Conservation (phyloP, 108 stramenopile genomes). For the Cyclostephanos tholiformis region DNA sequence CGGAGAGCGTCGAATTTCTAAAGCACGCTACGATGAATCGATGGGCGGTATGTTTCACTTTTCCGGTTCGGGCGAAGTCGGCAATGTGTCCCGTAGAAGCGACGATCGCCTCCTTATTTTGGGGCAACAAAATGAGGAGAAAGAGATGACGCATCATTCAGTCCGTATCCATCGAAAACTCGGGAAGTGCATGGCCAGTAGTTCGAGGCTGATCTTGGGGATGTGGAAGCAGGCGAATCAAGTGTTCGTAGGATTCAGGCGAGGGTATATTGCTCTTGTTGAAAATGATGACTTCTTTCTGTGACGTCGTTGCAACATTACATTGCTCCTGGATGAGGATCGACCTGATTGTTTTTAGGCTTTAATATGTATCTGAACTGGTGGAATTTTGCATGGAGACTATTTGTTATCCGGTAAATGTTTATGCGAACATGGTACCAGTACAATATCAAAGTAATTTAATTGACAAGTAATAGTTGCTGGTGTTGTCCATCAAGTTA, state of each 20-base stretch:
- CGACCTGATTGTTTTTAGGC: too few relatives aligned
- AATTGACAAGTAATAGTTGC: too few relatives aligned
- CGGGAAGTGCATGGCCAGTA: background rate
- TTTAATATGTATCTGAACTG: too few relatives aligned
- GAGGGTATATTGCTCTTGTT: constrained; percentile 8
- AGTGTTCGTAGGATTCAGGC: background rate
- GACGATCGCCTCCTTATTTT: background rate
- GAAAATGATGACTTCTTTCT: constrained; percentile 18
- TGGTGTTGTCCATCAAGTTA: too few relatives aligned
- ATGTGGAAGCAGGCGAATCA: background rate
- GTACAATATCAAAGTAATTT: too few relatives aligned
- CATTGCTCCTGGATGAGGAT: background rate
- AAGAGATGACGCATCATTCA: background rate
- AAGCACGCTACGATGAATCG: too few relatives aligned
- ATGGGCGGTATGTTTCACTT: too few relatives aligned
- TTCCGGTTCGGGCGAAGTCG: too few relatives aligned
- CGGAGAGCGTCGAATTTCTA: too few relatives aligned
- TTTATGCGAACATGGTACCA: too few relatives aligned
- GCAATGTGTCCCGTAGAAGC: background rate
- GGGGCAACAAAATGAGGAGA: background rate
- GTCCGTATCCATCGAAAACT: background rate
- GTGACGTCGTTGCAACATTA: background rate
- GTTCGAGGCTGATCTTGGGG: background rate
- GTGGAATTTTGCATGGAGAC: too few relatives aligned
- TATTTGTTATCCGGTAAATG: too few relatives aligned